These are phyloP conservation scores for Yarrowia porcina DNA, from an alignment of 805 yeast genomes.

Conservation along the genomic window DNA sequence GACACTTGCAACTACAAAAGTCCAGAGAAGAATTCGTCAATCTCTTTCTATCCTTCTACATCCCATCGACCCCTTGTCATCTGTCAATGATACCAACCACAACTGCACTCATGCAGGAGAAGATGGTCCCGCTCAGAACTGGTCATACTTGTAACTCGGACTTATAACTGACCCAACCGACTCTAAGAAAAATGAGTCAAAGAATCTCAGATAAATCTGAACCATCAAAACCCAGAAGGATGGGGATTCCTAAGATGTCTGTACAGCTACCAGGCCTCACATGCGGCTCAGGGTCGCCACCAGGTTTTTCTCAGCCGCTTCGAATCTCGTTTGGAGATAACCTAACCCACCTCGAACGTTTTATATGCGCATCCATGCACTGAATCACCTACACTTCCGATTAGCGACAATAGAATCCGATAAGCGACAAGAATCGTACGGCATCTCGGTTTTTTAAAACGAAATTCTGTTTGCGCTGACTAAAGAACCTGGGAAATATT, in stretches of 20 bases:
- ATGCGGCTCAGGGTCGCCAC: neutral
- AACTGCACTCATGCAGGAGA: no score
- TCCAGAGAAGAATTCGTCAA: no score
- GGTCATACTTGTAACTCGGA: neutral
- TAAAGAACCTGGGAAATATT: no score
- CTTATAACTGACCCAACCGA: neutral
- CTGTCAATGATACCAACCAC: no score
- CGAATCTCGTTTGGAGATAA: neutral
- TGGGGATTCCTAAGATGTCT: no score
- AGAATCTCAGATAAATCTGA: no score
- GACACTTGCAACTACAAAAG: no score
- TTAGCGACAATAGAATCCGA: neutral
- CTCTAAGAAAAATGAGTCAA: no score
- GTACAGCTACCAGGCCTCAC: neutral
- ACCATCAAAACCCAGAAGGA: no score
- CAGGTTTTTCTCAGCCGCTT: neutral
- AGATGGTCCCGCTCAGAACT: no score
- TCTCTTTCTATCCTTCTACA: no score
- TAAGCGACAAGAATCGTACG: neutral
- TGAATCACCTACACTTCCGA: neutral
- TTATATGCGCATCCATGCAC: neutral
- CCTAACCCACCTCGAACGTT: neutral
- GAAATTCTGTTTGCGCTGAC: neutral
- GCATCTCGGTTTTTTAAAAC: neutral
- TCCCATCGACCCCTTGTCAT: no score